Evolutionary conservation across 371 early-diverging fungal genomes (phyloP), one percentile per base, ranked within the genome.

Genomic region (Dinochytrium kinnereticum): DNA sequence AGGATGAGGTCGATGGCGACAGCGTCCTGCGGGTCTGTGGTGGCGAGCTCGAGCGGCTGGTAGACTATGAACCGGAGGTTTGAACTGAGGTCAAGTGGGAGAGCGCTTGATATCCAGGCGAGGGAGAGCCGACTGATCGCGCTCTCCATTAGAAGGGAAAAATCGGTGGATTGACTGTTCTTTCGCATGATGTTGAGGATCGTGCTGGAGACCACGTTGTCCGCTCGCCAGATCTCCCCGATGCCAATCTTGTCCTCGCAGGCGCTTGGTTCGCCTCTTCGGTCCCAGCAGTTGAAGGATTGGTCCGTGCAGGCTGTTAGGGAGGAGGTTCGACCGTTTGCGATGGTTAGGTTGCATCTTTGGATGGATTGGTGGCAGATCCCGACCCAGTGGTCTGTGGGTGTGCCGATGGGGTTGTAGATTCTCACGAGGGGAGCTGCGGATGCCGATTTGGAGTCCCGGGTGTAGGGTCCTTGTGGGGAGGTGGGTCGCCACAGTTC

Each of bases 281-380:
- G 3, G 3, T 61, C 61, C 61, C 61, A 61, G 36, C 61, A 61
- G 61, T 61, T 61, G 61, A 61, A 61, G 19, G 61, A 5, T 17
- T 34, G 36, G 13, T 31, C 37, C 15, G 3, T 13, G 34, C 61
- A 61, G 30, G 3, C 61, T 17, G 61, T 21, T 17, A 61, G 30
- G 37, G 61, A 61, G 31, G 37, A 5, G 36, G 61, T 61, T 7
- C 36, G 30, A 21, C 61, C 61, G 26, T 61, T 61, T 10, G 30
- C 13, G 17, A 61, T 37, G 61, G 61, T 61, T 30, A 61, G 34
- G 61, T 61, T 61, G 61, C 61, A 61, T 33, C 36, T 3, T 10
- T 61, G 36, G 61, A 61, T 61, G 61, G 36, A 21, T 34, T 61
- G 61, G 61, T 61, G 15, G 36, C 61, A 61, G 37, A 24, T 61